Conservation (phyloP, 2,329 filamentous ascomycete genomes). For the Gaeumannomyces sp. region DNA sequence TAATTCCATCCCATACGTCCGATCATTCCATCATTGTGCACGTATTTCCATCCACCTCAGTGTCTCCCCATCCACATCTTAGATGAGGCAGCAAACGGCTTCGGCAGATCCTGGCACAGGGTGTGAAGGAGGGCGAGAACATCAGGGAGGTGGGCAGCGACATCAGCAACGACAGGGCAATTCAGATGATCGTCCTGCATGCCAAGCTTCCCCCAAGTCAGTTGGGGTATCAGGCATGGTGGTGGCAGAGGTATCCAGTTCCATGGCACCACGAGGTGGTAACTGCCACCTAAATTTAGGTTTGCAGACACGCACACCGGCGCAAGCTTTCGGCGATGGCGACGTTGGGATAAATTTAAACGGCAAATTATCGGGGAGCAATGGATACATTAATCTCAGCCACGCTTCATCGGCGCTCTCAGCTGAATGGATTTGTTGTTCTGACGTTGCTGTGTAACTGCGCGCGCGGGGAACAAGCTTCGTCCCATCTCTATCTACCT, state of each 20-base stretch:
- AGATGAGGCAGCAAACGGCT: no score
- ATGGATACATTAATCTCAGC: no score
- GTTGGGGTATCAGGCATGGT: not conserved
- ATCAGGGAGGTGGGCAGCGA: conserved; percentile 78
- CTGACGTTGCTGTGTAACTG: not conserved
- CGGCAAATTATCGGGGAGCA: not conserved
- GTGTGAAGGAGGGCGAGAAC: conserved; percentile 74
- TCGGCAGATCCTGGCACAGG: conserved; percentile 64
- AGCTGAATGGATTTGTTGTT: no score
- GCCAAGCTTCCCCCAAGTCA: no score
- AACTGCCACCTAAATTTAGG: conserved; percentile 9
- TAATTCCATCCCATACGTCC: no score
- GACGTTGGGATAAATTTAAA: not conserved
- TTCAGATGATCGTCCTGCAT: not conserved
- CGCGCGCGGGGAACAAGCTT: not conserved
- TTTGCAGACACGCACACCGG: conserved; percentile 1
- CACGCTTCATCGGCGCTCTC: no score
- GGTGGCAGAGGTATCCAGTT: not conserved
- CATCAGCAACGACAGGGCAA: not conserved
- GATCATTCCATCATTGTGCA: no score
- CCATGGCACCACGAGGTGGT: conserved; percentile 2
- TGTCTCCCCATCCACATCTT: no score
- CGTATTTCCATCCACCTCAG: no score
- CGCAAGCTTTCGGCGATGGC: not conserved
- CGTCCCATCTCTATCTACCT: not conserved